Base-by-base conservation (phyloP, 345 rosid species). In the Citrus trifoliata region DNA sequence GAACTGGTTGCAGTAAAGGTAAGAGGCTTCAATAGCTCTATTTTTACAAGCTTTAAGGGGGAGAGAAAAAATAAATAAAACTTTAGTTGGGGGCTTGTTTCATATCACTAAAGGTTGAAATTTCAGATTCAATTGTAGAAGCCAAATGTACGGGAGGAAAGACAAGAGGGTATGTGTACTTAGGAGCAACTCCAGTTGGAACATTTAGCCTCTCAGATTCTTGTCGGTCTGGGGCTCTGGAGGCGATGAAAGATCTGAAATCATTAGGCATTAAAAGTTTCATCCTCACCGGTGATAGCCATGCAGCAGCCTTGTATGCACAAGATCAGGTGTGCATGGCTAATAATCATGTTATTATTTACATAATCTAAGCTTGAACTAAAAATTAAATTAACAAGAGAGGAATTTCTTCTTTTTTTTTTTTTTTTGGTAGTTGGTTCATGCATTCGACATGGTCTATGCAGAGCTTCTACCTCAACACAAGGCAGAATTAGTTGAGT, bases 261-360 rank as follows among this genome's bases (percentile, higher is more conserved):
- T 87, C 82, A n/a, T 12, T 93, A 67, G 87, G 83, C 0, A 85
- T 94, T 16, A 90, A 82, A 79, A 83, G 93, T 6, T 92, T 84
- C 9, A 93, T 96, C 97, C 89, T 96, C 10, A 94, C 99, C 0
- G 99, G 99, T 78, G 99, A 96, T 81, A 86, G 84, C 70, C 84
- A 88, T 76, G 89, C 85, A 4, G 87, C 91, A 0, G 97, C 99
- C 66, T 78, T 83, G 88, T 86, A 89, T 79, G 91, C 91, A 7
- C 94, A 96, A 75, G 85, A 90, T 78, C 94, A 92, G 98, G 98
- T 42, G 48, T 42, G 48, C 48, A 12, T 10, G 48, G 16, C 16
- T 42, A 2, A 42, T 3, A 42, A 42, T 4, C 48, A 42, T 42
- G 48, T 10, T 42, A 42, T 42, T 42, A 42, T 42, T 51, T 16